Evolutionary conservation across 2,329 filamentous ascomycete species (phyloP).

Genomic region (Pezicula carpinea): DNA sequence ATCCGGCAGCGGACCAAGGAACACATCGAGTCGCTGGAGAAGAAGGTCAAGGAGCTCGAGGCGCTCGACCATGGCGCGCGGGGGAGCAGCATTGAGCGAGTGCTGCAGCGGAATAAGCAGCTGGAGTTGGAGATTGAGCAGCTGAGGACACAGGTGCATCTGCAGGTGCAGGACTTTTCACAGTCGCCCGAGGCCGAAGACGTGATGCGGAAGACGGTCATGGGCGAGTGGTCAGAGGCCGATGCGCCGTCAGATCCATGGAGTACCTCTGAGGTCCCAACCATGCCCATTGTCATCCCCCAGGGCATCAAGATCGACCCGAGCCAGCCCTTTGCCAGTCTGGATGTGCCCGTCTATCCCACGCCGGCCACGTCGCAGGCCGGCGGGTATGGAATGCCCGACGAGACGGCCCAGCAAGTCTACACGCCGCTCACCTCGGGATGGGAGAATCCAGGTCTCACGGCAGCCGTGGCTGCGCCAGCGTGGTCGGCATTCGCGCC

Average conservation of each 20-base stretch:
- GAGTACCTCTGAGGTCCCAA: not conserved
- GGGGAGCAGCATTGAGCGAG: conserved; percentile 39
- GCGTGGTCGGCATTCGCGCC: conserved; percentile 24
- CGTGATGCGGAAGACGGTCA: conserved; percentile 2
- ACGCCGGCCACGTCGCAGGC: not conserved
- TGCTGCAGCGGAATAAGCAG: conserved; percentile 26
- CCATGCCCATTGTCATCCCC: not conserved
- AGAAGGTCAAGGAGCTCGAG: conserved; percentile 26
- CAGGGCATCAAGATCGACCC: conserved; percentile 1
- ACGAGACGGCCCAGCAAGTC: conserved; percentile 14
- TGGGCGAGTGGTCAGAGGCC: conserved; percentile 16
- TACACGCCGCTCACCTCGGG: conserved; percentile 16
- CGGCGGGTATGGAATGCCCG: conserved; percentile 9
- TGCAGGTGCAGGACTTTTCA: conserved; percentile 7
- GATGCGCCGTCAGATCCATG: conserved; percentile 4
- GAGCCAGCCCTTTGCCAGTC: not conserved
- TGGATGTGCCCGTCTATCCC: not conserved
- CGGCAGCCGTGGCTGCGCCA: conserved; percentile 13
- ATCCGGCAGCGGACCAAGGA: conserved; percentile 83
- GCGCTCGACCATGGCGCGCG: conserved; percentile 28
- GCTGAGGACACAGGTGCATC: conserved; percentile 19
- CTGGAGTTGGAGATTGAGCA: conserved; percentile 24
- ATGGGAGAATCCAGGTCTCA: conserved; percentile 22
- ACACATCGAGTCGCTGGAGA: conserved; percentile 53
- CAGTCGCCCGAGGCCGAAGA: conserved; percentile 6